phyloP scores from a whole-genome alignment of 2,329 filamentous ascomycete species.

The Malbranchea zuffiana region DNA sequence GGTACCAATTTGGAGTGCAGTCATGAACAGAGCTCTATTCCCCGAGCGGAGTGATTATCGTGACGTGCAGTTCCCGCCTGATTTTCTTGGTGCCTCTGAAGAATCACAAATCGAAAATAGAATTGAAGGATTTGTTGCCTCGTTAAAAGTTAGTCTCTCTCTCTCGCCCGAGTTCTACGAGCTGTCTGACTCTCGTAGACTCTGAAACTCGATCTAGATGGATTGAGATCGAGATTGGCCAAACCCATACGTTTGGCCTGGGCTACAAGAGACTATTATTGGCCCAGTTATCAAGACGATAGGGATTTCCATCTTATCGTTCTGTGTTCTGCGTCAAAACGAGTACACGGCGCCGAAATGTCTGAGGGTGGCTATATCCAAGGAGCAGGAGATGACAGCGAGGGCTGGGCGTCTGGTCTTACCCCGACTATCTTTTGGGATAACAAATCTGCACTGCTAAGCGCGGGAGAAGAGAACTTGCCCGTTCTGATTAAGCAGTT shows the following conservation, averaged over 20 bases:
- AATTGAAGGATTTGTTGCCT: constrained; percentile 46
- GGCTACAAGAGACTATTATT: constrained; percentile 58
- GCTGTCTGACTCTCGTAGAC: constrained; percentile 34
- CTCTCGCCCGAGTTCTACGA: background rate
- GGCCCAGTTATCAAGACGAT: constrained; percentile 36
- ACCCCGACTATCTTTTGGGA: constrained; percentile 72
- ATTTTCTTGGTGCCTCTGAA: constrained; percentile 63
- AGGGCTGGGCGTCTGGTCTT: constrained; percentile 79
- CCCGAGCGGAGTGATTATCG: constrained; percentile 42
- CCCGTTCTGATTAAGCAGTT: constrained; percentile 41
- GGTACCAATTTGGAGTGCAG: constrained; percentile 82
- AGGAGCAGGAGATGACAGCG: constrained; percentile 86
- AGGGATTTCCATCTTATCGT: constrained; percentile 58
- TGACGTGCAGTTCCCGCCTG: constrained; percentile 57
- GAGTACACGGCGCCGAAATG: constrained; percentile 57
- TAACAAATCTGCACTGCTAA: constrained; percentile 50
- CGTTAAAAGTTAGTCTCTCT: constrained; percentile 33
- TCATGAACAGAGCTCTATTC: constrained; percentile 72
- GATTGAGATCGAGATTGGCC: constrained; percentile 46
- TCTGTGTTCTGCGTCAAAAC: constrained; percentile 72
- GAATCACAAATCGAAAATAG: constrained; percentile 62
- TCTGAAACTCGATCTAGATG: constrained; percentile 50
- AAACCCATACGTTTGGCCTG: constrained; percentile 71
- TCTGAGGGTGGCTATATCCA: constrained; percentile 74
- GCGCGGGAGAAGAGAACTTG: constrained; percentile 54